Percentiles rank a stretch among this genome's conserved stretches.
Conservation (phyloP, 106 monocot genomes). For the Apostasia shenzhenica region DNA sequence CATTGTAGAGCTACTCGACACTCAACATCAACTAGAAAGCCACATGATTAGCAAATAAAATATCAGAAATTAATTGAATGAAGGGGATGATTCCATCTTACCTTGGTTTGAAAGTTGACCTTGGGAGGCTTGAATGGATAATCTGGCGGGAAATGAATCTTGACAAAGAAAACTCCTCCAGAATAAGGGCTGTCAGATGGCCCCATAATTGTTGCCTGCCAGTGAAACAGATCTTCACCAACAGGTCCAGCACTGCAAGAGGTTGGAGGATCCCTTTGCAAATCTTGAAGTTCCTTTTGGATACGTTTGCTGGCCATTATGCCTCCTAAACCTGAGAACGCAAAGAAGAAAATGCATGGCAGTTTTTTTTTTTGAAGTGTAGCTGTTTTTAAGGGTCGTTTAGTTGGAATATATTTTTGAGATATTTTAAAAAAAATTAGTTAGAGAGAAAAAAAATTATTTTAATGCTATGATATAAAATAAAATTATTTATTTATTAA, state of each 20-base stretch:
- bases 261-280: constrained; percentile 24
- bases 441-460: too few species aligned
- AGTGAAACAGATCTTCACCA: constrained; percentile 28
- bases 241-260: constrained; percentile 25
- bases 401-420: too few species aligned
- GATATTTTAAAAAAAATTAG: too few species aligned
- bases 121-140: constrained; percentile 30
- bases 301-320: constrained; percentile 25
- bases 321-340: constrained; percentile 3
- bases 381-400: too few species aligned
- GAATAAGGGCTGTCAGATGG: constrained; percentile 23
- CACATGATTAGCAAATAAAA: not conserved
- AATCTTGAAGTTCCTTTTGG: constrained; percentile 25
- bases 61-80: not conserved
- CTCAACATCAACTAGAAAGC: too few species aligned
- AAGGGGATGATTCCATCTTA: not conserved
- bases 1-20: too few species aligned
- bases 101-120: constrained; percentile 27
- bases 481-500: too few species aligned
- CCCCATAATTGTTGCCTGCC: constrained; percentile 29
- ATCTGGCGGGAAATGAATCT: constrained; percentile 18
- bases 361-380: too few species aligned
- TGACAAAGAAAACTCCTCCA: constrained; percentile 25
- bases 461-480: too few species aligned
- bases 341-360: too few species aligned